phyloP scores from a whole-genome alignment of 164 flowering plant species.

The Paratinospora sagittata region DNA sequence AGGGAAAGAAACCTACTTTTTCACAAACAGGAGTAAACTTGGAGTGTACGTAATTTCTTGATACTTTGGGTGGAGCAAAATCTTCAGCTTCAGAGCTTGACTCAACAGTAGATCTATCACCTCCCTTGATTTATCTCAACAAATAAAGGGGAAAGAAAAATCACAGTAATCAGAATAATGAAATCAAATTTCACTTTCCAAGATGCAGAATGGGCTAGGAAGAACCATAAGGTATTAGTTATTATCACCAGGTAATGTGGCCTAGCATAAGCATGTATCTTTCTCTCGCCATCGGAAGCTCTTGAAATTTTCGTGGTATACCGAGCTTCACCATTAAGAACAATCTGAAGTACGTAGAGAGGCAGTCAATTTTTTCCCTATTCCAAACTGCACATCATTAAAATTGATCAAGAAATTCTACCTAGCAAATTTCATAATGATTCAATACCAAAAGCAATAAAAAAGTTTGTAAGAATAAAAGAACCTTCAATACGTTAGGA shows the following conservation, averaged over 20 bases:
- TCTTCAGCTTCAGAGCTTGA: slow-evolving; percentile 98
- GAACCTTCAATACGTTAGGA: slow-evolving; percentile 34
- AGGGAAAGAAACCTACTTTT: slow-evolving; percentile 30
- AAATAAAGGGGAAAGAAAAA: not conserved
- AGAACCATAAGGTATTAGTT: slow-evolving; percentile 6
- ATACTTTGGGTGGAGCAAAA: slow-evolving; percentile 65
- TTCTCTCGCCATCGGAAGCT: slow-evolving; percentile 72
- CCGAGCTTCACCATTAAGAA: slow-evolving; percentile 55
- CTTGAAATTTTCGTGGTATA: slow-evolving; percentile 71
- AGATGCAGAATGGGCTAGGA: not conserved
- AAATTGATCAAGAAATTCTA: not conserved
- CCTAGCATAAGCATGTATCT: slow-evolving; percentile 76
- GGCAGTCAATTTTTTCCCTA: slow-evolving; percentile 1
- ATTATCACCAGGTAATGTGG: slow-evolving; percentile 60
- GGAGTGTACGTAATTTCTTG: slow-evolving; percentile 50
- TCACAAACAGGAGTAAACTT: slow-evolving; percentile 86
- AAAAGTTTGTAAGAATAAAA: slow-evolving; percentile 2
- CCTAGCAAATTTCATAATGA: not conserved
- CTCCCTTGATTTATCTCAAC: slow-evolving; percentile 55
- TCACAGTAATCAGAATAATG: not conserved
- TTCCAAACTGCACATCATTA: not conserved
- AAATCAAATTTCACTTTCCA: not conserved
- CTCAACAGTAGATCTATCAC: slow-evolving; percentile 94
- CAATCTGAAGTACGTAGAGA: slow-evolving; percentile 29
- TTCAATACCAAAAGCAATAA: not conserved